Evolutionary conservation across 768 basidiomycete genomes (phyloP).

Genomic region (Mycena leptocephala): DNA sequence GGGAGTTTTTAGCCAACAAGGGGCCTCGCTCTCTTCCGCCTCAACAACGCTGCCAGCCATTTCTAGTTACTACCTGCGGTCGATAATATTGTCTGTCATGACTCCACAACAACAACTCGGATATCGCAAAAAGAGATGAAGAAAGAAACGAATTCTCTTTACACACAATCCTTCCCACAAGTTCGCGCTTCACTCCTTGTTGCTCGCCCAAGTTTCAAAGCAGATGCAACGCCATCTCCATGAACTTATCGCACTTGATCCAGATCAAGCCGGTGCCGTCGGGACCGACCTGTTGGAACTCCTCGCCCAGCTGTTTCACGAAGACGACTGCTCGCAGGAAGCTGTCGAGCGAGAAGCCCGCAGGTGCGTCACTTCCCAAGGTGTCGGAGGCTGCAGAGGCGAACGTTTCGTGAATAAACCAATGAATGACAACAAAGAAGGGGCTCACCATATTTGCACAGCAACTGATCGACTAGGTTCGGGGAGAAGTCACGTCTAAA

Average conservation of each 20-base stretch:
- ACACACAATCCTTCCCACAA: no score
- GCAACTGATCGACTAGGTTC: background rate
- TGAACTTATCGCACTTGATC: background rate
- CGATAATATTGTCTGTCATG: no score
- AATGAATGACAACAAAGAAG: background rate
- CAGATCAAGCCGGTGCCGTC: background rate
- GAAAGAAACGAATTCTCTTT: no score
- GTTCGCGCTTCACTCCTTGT: background rate
- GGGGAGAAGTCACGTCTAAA: background rate
- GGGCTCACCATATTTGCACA: background rate
- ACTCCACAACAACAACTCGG: no score
- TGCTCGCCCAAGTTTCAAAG: background rate
- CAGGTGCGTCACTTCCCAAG: background rate
- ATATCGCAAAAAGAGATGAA: no score
- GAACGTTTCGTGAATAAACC: background rate
- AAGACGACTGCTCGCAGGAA: background rate
- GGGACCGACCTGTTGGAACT: background rate
- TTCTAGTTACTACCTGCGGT: no score
- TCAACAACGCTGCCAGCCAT: no score
- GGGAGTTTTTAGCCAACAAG: slow-evolving; percentile 2
- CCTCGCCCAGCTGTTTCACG: background rate
- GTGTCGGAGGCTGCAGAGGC: background rate
- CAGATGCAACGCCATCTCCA: background rate
- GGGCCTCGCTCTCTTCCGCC: background rate
- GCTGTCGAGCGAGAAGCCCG: background rate